Evolutionary conservation across 2,329 filamentous ascomycete genomes (phyloP).

Genomic region (Colletotrichum graminicola): DNA sequence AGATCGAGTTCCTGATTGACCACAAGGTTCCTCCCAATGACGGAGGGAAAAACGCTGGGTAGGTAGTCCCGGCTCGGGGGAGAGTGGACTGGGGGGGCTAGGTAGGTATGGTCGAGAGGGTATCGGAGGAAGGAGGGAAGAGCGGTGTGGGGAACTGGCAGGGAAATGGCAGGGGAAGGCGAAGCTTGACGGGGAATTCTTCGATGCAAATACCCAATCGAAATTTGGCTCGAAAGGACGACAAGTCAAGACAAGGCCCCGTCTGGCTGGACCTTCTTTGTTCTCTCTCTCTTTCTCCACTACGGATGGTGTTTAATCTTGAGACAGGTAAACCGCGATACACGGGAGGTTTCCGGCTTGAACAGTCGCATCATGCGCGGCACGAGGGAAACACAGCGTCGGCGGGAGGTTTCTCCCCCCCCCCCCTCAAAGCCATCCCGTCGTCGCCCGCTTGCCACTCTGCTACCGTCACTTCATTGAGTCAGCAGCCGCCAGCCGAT

Average conservation of each 20-base stretch:
- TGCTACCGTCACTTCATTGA: conserved; percentile 6
- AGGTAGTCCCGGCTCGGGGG: neutral
- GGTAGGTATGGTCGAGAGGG: conserved; percentile 14
- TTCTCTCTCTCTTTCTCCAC: neutral
- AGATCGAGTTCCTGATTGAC: neutral
- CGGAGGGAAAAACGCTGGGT: neutral
- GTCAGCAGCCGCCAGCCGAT: conserved; percentile 7
- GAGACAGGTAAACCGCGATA: neutral
- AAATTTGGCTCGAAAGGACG: conserved; percentile 7
- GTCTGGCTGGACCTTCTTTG: conserved; percentile 7
- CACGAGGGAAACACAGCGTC: neutral
- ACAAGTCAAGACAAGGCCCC: conserved; percentile 11
- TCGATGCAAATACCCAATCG: neutral
- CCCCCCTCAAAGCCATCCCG: neutral
- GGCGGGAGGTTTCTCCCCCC: neutral
- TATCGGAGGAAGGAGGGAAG: neutral
- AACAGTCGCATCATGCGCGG: neutral
- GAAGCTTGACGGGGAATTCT: neutral
- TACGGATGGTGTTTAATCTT: neutral
- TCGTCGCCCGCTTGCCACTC: neutral
- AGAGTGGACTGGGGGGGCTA: neutral
- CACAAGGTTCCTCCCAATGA: neutral
- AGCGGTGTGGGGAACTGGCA: too few species aligned
- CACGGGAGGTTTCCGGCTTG: neutral
- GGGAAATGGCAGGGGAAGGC: neutral